A percentile compares a stretch with the other conserved stretches of the same genome.
These are phyloP conservation scores for Kodamaea alishanica DNA, from an alignment of 1,139 yeast species.

Conservation along the genomic window DNA sequence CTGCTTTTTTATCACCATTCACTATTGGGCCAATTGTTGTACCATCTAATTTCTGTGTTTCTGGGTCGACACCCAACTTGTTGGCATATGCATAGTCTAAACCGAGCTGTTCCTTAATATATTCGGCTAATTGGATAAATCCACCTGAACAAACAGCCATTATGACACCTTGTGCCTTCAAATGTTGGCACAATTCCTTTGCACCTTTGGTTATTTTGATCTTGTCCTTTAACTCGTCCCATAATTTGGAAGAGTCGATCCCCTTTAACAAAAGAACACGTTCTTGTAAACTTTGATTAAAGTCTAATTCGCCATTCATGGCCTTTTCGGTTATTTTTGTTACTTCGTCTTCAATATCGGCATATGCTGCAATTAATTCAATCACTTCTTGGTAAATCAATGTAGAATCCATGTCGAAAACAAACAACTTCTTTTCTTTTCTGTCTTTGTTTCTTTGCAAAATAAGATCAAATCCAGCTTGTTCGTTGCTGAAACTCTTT, in stretches of 20 bases:
- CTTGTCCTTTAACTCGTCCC: slow-evolving; percentile 73
- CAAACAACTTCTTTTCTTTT: slow-evolving; percentile 59
- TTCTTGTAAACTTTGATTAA: slow-evolving; percentile 71
- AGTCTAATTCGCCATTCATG: slow-evolving; percentile 96
- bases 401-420: slow-evolving; percentile 98
- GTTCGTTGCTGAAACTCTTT: slow-evolving; percentile 6
- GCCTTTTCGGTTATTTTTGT: slow-evolving; percentile 86
- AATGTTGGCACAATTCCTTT: slow-evolving; percentile 56
- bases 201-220: slow-evolving; percentile 83
- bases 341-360: slow-evolving; percentile 72
- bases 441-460: slow-evolving; percentile 33
- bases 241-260: slow-evolving; percentile 64
- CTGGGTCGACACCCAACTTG: slow-evolving; percentile 54
- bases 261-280: slow-evolving; percentile 81
- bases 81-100: slow-evolving; percentile 92
- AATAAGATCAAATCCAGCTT: slow-evolving; percentile 28
- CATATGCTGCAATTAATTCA: slow-evolving; percentile 87
- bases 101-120: slow-evolving; percentile 63
- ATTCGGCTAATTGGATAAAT: slow-evolving; percentile 80
- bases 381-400: slow-evolving; percentile 94
- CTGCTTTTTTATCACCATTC: slow-evolving; percentile 81
- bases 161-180: slow-evolving; percentile 60
- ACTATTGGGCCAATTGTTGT: slow-evolving; percentile 71
- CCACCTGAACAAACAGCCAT: slow-evolving; percentile 95
- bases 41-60: slow-evolving; percentile 55